Conservation (phyloP, 192 early-diverging fungal genomes). For the Podila epigama region DNA sequence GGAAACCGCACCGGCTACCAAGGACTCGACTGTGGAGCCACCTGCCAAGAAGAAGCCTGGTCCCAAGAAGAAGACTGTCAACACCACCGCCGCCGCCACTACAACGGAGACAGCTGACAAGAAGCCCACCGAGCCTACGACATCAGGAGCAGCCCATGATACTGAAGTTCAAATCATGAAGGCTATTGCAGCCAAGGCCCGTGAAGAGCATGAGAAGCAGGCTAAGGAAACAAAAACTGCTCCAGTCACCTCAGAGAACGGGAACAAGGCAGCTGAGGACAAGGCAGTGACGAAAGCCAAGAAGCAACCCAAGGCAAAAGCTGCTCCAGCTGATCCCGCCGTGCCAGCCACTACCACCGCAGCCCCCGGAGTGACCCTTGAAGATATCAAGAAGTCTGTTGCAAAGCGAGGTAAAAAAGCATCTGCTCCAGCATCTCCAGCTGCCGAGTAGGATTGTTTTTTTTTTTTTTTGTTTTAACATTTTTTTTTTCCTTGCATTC, state of each 20-base stretch:
- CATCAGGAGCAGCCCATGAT: too few relatives aligned
- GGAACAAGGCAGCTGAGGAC: too few relatives aligned
- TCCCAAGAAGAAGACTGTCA: constrained; percentile 1
- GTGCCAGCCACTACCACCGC: not conserved
- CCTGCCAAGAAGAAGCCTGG: too few relatives aligned
- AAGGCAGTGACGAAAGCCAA: too few relatives aligned
- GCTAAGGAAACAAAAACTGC: constrained; percentile 1
- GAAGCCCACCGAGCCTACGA: not conserved
- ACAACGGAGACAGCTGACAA: not conserved
- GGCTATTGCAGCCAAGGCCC: too few relatives aligned
- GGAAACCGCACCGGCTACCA: not conserved
- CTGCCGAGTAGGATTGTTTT: too few relatives aligned
- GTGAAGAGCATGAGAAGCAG: constrained; percentile 3
- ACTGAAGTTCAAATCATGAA: too few relatives aligned
- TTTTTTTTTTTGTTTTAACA: not conserved
- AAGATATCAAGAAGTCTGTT: not conserved
- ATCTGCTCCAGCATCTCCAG: too few relatives aligned
- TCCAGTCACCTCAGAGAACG: not conserved
- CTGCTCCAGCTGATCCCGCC: not conserved
- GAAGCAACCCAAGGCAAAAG: not conserved
- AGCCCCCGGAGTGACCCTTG: not conserved
- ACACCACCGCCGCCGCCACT: not conserved
- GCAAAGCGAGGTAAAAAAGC: constrained; percentile 2
- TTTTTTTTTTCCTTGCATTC: not conserved
- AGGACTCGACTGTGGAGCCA: too few relatives aligned